These are phyloP conservation scores for Tuber melanosporum DNA, from an alignment of 495 filamentous ascomycete genomes.

Conservation along the genomic window DNA sequence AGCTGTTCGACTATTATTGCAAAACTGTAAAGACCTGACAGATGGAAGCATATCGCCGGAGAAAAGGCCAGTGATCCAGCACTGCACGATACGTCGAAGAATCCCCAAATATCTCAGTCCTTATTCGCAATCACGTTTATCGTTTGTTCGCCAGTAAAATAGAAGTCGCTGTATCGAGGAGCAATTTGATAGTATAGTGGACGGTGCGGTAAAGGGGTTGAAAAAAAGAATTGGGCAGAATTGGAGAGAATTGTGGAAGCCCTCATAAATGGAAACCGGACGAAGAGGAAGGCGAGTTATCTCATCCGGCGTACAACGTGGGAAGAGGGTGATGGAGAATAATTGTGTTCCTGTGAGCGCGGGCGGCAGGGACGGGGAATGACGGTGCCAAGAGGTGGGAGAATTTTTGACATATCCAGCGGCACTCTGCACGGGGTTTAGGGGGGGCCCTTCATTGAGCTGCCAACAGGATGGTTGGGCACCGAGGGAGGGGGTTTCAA, in stretches of 20 bases:
- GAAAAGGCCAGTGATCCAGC: neutral
- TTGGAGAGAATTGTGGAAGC: neutral
- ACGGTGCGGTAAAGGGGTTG: neutral
- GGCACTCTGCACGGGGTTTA: neutral
- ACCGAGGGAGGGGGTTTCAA: neutral
- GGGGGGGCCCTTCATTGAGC: neutral
- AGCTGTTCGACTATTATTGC: neutral
- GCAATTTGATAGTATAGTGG: neutral
- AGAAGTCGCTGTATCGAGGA: neutral
- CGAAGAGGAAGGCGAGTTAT: neutral
- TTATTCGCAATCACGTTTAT: neutral
- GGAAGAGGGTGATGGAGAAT: neutral
- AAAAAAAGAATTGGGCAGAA: neutral
- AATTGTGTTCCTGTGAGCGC: neutral
- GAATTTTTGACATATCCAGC: neutral
- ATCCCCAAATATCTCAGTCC: neutral
- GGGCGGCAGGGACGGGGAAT: neutral
- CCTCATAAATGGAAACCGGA: neutral
- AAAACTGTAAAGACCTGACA: neutral
- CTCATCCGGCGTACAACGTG: neutral
- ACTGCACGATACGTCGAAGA: neutral
- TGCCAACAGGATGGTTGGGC: neutral
- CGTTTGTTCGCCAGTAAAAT: neutral
- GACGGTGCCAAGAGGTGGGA: constrained; percentile 1
- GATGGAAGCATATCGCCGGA: neutral